These are phyloP conservation scores for Pittosporum tobira DNA, from an alignment of 129 eudicot genomes.

Conservation along the genomic window DNA sequence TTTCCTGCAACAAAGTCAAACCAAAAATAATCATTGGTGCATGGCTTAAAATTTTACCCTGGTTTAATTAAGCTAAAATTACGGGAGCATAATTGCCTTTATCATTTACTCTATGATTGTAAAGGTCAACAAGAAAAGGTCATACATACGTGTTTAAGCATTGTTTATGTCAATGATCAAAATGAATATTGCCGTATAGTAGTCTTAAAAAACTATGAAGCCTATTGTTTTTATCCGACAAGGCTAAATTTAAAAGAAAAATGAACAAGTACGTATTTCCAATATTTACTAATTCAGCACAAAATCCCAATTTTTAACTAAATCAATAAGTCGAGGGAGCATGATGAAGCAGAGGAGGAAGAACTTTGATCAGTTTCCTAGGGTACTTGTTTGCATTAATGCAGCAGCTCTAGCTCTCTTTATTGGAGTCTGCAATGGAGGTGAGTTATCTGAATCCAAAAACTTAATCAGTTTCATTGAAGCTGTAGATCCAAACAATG, in stretches of 20 bases:
- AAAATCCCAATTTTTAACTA: not conserved
- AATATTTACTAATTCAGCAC: not conserved
- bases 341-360: constrained; percentile 9
- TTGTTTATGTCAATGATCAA: not conserved
- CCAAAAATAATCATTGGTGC: not conserved
- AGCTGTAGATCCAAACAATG: constrained; percentile 31
- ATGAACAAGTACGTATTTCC: constrained; percentile 1
- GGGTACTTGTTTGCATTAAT: constrained; percentile 16
- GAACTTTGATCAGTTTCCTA: constrained; percentile 7
- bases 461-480: constrained; percentile 18
- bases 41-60: not conserved
- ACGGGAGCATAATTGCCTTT: too few species aligned
- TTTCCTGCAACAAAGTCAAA: not conserved
- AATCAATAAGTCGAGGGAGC: constrained; percentile 1
- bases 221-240: constrained; percentile 17
- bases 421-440: constrained; percentile 16
- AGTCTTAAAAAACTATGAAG: constrained; percentile 20
- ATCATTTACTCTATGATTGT: too few species aligned
- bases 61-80: not conserved
- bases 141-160: not conserved
- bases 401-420: constrained; percentile 15
- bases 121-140: too few species aligned
- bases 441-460: constrained; percentile 23
- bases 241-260: constrained; percentile 14
- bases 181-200: not conserved